A percentile compares a stretch with the other conserved stretches of the same genome.
These are phyloP conservation scores for Mrakia gelida DNA, from an alignment of 768 basidiomycete genomes.

Conservation along the genomic window DNA sequence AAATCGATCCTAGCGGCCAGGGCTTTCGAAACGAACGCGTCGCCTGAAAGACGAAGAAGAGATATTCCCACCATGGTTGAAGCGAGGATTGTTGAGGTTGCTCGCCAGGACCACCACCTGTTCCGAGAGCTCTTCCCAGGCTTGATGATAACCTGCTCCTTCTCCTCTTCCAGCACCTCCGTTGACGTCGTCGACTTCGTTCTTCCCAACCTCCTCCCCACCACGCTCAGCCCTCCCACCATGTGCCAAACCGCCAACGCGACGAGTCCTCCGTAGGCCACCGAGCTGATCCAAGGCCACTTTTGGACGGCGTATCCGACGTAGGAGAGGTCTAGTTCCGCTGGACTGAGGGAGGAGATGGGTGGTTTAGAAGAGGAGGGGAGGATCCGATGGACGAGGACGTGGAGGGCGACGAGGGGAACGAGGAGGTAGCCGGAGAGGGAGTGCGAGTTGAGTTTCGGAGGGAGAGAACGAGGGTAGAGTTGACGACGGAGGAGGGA, in stretches of 20 bases:
- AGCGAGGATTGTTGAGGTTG: not conserved
- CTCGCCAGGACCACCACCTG: not conserved
- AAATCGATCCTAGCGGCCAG: not conserved
- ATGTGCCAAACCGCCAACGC: slow-evolving; percentile 14
- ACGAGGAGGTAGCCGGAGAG: slow-evolving; percentile 18
- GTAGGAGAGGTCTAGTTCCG: slow-evolving; percentile 21
- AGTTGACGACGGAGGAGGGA: slow-evolving; percentile 6
- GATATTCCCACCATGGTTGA: not conserved
- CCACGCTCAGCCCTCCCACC: not conserved
- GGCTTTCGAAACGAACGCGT: slow-evolving; percentile 13
- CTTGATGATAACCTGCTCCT: not conserved
- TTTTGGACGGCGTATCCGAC: not conserved
- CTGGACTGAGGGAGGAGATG: slow-evolving; percentile 10
- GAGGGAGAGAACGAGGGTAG: not conserved
- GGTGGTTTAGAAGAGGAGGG: not conserved
- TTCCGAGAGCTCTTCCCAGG: not conserved
- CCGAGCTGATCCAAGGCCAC: not conserved
- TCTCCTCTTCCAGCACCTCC: too few species aligned
- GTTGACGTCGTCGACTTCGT: not conserved
- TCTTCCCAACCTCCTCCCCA: slow-evolving; percentile 8
- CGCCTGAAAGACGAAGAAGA: not conserved
- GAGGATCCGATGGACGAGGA: slow-evolving; percentile 19
- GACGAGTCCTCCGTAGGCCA: slow-evolving; percentile 3
- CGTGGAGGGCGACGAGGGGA: not conserved
- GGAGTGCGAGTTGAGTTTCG: slow-evolving; percentile 17